Conservation (phyloP, 352 stramenopile genomes). For the Globisporangium middletonii region DNA sequence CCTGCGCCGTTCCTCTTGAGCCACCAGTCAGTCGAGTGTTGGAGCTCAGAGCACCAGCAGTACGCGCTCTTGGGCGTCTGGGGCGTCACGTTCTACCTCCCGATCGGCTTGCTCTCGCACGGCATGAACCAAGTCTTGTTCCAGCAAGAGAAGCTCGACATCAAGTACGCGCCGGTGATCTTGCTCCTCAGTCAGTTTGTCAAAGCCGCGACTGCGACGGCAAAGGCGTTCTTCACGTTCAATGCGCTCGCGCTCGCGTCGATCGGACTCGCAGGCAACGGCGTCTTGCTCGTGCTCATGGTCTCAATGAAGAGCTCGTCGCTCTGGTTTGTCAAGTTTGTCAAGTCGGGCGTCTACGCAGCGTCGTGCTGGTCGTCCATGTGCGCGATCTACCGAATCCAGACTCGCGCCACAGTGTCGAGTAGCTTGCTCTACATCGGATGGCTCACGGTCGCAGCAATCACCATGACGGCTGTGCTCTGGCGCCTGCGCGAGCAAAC, state of each 20-base stretch:
- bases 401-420: slow-evolving; percentile 15
- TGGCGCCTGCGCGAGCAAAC: slow-evolving; percentile 13
- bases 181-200: slow-evolving; percentile 45
- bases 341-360: slow-evolving; percentile 51
- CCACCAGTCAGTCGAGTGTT: slow-evolving; percentile 36
- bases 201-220: slow-evolving; percentile 37
- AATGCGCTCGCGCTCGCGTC: slow-evolving; percentile 26
- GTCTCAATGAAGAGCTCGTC: slow-evolving; percentile 36
- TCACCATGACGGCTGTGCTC: slow-evolving; percentile 17
- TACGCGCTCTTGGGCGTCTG: slow-evolving; percentile 51
- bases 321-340: slow-evolving; percentile 49
- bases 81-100: slow-evolving; percentile 53
- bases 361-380: slow-evolving; percentile 49
- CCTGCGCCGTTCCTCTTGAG: slow-evolving; percentile 33
- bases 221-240: slow-evolving; percentile 43
- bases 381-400: slow-evolving; percentile 35
- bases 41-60: slow-evolving; percentile 30
- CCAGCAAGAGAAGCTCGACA: slow-evolving; percentile 48
- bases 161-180: slow-evolving; percentile 55
- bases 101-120: slow-evolving; percentile 44
- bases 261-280: slow-evolving; percentile 33
- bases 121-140: slow-evolving; percentile 68
- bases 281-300: slow-evolving; percentile 28
- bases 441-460: slow-evolving; percentile 37
- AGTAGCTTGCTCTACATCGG: slow-evolving; percentile 57